phyloP scores from a whole-genome alignment of 208 protist species.

The Novymonas esmeraldas region DNA sequence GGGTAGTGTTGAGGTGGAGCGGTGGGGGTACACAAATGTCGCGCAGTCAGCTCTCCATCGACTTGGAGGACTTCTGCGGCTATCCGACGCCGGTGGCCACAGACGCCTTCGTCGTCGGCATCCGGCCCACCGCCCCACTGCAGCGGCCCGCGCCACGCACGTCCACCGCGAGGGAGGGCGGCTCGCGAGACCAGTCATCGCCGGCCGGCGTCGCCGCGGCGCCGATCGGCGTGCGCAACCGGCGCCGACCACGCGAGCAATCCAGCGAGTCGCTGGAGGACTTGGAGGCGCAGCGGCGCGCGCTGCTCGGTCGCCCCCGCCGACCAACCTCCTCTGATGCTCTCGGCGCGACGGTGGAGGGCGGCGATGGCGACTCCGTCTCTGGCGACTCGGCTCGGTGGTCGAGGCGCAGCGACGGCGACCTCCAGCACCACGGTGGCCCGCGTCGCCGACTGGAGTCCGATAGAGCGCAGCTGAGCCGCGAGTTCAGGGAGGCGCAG shows the following conservation, averaged over 20 bases:
- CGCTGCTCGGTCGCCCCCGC: constrained; percentile 9
- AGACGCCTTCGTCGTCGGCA: constrained; percentile 10
- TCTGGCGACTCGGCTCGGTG: neutral
- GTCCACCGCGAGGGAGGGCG: neutral
- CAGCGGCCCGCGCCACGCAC: neutral
- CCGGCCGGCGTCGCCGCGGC: neutral
- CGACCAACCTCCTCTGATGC: neutral
- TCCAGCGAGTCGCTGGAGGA: neutral
- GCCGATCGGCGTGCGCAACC: constrained; percentile 7
- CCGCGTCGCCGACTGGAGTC: constrained; percentile 16
- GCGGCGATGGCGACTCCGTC: neutral
- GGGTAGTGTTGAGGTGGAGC: neutral
- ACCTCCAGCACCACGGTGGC: neutral
- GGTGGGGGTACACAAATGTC: constrained; percentile 8
- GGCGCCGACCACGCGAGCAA: constrained; percentile 13
- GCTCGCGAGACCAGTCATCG: neutral
- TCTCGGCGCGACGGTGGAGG: neutral
- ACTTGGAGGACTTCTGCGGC: constrained; percentile 20
- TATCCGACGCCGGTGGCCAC: constrained; percentile 8
- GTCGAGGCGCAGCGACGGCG: neutral
- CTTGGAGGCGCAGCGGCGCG: constrained; percentile 12
- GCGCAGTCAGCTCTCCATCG: constrained; percentile 18
- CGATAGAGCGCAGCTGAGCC: constrained; percentile 5
- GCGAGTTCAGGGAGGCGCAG: constrained; percentile 13
- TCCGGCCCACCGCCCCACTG: constrained; percentile 13